These are phyloP conservation scores for Lotmaria passim DNA, from an alignment of 208 protist species.

Conservation along the genomic window DNA sequence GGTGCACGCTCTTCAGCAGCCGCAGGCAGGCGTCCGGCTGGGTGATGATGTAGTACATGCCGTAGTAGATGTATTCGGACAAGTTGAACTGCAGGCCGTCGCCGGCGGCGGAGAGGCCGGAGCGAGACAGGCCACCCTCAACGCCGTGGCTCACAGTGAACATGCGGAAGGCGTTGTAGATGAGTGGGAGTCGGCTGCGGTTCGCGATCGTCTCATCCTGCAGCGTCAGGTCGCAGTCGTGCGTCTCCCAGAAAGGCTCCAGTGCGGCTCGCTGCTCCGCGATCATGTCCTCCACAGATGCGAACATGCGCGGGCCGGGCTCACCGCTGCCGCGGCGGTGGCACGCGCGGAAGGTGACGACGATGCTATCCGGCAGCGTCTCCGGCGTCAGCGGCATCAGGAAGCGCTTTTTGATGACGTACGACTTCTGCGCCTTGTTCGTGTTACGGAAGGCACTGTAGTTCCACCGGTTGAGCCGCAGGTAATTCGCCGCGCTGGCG, in stretches of 20 bases:
- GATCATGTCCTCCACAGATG: conserved; percentile 50
- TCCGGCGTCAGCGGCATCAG: conserved; percentile 49
- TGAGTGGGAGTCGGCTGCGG: conserved; percentile 71
- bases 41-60: conserved; percentile 86
- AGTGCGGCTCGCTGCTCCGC: conserved; percentile 45
- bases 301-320: conserved; percentile 35
- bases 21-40: conserved; percentile 58
- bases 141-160: conserved; percentile 73
- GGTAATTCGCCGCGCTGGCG: conserved; percentile 6
- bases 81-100: conserved; percentile 78
- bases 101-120: conserved; percentile 67
- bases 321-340: conserved; percentile 38
- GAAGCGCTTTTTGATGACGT: conserved; percentile 79
- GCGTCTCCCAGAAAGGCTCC: conserved; percentile 71
- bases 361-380: conserved; percentile 54
- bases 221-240: conserved; percentile 75
- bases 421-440: conserved; percentile 32
- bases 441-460: conserved; percentile 31
- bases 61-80: conserved; percentile 83
- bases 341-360: conserved; percentile 66
- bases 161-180: conserved; percentile 85
- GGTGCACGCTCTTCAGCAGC: conserved; percentile 75
- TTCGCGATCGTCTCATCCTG: conserved; percentile 81
- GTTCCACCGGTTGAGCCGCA: conserved; percentile 23
- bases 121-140: conserved; percentile 66